phyloP scores from a whole-genome alignment of 2,329 filamentous ascomycete species.

The Microcyclospora tardicrescens region DNA sequence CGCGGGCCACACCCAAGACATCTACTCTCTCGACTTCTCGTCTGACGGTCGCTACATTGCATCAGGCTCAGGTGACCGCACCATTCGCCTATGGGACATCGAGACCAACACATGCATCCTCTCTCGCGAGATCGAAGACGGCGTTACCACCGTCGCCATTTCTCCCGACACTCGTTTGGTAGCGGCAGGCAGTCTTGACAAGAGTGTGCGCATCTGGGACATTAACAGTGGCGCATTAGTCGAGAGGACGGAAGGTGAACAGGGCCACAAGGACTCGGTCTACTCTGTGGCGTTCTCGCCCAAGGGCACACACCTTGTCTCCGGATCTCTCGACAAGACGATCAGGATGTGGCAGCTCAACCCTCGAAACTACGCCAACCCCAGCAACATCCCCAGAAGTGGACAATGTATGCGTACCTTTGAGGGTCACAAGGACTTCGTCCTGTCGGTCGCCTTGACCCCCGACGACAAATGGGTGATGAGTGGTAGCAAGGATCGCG shows the following conservation, averaged over 20 bases:
- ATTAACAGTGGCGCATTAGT: slow-evolving; percentile 73
- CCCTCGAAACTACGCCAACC: slow-evolving; percentile 26
- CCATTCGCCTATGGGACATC: slow-evolving; percentile 92
- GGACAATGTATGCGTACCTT: slow-evolving; percentile 95
- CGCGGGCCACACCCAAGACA: slow-evolving; percentile 95
- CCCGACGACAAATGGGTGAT: slow-evolving; percentile 93
- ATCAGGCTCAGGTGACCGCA: slow-evolving; percentile 87
- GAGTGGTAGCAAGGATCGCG: slow-evolving; percentile 91
- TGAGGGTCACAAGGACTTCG: slow-evolving; percentile 97
- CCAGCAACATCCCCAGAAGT: slow-evolving; percentile 45
- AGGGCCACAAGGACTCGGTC: slow-evolving; percentile 93
- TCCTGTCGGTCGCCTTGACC: slow-evolving; percentile 87
- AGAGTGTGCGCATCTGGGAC: slow-evolving; percentile 97
- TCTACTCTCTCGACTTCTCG: slow-evolving; percentile 92
- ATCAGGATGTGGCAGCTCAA: slow-evolving; percentile 98
- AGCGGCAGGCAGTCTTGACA: slow-evolving; percentile 87
- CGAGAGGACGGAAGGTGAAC: slow-evolving; percentile 81
- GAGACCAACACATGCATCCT: slow-evolving; percentile 70
- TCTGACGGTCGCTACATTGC: slow-evolving; percentile 88
- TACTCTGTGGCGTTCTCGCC: slow-evolving; percentile 95
- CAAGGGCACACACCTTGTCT: slow-evolving; percentile 83
- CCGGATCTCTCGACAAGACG: slow-evolving; percentile 89
- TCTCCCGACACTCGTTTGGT: slow-evolving; percentile 91
- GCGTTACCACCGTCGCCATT: slow-evolving; percentile 93
- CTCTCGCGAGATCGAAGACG: slow-evolving; percentile 85